Conservation (phyloP, 441 rosid genomes). For the Arabidopsis hybrid region DNA sequence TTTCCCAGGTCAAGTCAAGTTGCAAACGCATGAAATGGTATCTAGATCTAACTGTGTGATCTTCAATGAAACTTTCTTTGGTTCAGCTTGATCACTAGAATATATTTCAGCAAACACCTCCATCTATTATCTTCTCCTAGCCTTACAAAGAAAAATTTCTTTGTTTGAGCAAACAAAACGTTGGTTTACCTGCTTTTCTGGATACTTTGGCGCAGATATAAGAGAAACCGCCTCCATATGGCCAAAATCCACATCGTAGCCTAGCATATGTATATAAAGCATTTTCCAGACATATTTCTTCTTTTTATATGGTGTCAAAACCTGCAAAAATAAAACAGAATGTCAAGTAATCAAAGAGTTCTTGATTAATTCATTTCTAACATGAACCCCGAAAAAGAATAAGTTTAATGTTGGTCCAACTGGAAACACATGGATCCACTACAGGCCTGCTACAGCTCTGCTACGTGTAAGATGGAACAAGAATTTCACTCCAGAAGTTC, state of each 20-base stretch:
- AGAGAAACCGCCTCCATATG: constrained; percentile 99
- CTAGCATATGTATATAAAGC: too few relatives aligned
- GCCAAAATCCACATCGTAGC: constrained; percentile 44
- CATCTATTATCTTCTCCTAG: constrained; percentile 18
- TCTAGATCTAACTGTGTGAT: constrained; percentile 9
- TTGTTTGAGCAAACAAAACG: constrained; percentile 21
- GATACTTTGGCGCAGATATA: constrained; percentile 99
- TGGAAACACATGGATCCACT: constrained; percentile 5
- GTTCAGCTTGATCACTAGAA: constrained; percentile 24
- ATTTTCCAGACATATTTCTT: too few relatives aligned
- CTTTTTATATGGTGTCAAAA: constrained; percentile 66
- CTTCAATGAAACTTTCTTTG: constrained; percentile 7
- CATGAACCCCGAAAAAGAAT: neutral
- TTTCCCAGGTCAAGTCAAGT: constrained; percentile 15
- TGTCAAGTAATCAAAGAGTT: neutral
- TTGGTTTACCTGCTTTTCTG: constrained; percentile 86
- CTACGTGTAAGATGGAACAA: constrained; percentile 6
- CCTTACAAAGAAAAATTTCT: constrained; percentile 11
- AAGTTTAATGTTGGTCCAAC: neutral
- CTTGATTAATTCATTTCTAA: neutral
- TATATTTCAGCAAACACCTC: neutral
- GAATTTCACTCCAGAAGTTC: neutral
- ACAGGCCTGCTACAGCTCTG: constrained; percentile 8
- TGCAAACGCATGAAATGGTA: constrained; percentile 15
- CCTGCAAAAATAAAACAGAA: constrained; percentile 53